phyloP scores from a whole-genome alignment of 495 filamentous ascomycete species.

The Choiromyces venosus region DNA sequence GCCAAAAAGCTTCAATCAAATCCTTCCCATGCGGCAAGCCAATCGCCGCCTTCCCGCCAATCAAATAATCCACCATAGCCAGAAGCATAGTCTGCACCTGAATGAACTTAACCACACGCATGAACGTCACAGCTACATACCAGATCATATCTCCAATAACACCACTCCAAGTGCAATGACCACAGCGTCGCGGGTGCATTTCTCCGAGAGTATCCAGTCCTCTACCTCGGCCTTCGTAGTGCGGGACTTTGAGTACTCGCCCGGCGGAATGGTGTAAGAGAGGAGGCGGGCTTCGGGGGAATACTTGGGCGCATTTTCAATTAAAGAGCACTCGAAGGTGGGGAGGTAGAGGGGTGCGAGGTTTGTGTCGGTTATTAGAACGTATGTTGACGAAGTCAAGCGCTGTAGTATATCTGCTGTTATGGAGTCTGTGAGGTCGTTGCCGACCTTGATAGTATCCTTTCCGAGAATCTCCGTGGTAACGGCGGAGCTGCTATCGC shows the following conservation, averaged over 20 bases:
- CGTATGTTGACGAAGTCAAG: constrained; percentile 80
- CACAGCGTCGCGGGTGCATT: constrained; percentile 90
- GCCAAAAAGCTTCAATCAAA: constrained; percentile 93
- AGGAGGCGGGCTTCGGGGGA: constrained; percentile 63
- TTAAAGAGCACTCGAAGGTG: constrained; percentile 66
- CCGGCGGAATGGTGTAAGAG: constrained; percentile 78
- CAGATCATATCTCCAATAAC: constrained; percentile 98
- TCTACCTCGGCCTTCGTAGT: constrained; percentile 92
- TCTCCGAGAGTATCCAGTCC: constrained; percentile 89
- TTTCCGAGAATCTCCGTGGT: constrained; percentile 39
- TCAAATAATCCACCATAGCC: constrained; percentile 96
- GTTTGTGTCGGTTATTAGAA: constrained; percentile 94
- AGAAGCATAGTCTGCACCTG: constrained; percentile 94
- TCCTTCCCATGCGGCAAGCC: constrained; percentile 97
- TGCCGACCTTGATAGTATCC: constrained; percentile 85
- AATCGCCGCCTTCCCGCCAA: constrained; percentile 97
- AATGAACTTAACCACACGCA: constrained; percentile 91
- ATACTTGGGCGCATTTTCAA: constrained; percentile 50
- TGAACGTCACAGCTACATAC: constrained; percentile 95
- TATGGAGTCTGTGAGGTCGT: constrained; percentile 77
- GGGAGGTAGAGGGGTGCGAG: constrained; percentile 74
- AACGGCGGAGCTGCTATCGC: constrained; percentile 16
- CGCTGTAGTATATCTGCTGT: constrained; percentile 72
- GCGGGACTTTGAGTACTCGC: constrained; percentile 87
- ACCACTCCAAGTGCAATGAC: constrained; percentile 90